Conservation (phyloP, 78 protist species). For the Dictyostelium discoideum region dicty_2.7 NC_007090.3:5419501-5420000, state of each 20-base stretch:
- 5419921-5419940: not conserved
- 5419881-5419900: not conserved
- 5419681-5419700: not conserved
- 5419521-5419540: not conserved
- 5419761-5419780: not conserved
- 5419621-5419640: not conserved
- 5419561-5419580: not conserved
- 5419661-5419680: not conserved
- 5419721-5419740: slow-evolving; percentile 3
- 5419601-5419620: not conserved
- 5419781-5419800: not conserved
- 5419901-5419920: not conserved
- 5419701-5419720: not conserved
- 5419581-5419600: not conserved
- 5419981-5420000: not conserved
- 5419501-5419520: not conserved
- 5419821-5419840: slow-evolving; percentile 8
- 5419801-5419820: not conserved
- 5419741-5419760: not conserved
- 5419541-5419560: not conserved
- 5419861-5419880: not conserved
- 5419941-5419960: not conserved
- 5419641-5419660: not conserved
- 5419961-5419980: not conserved
- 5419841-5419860: not conserved